Evolutionary conservation across 2,329 filamentous ascomycete genomes (phyloP).

Genomic region (Trichophyton schoenleinii): DNA sequence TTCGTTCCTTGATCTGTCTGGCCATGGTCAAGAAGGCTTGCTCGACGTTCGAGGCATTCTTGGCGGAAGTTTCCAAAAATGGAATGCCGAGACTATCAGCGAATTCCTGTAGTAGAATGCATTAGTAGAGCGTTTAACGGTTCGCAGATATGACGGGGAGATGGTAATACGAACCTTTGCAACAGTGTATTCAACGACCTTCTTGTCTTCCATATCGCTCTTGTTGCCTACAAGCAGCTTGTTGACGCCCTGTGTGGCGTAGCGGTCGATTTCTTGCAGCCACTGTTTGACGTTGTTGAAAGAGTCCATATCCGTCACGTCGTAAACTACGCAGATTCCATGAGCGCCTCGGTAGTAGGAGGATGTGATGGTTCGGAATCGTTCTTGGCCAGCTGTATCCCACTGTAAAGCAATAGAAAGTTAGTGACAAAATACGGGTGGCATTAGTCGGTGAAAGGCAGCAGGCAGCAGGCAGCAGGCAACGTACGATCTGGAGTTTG

Average conservation of each 20-base stretch:
- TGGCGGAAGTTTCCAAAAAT: conserved; percentile 98
- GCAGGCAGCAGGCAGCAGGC: neutral
- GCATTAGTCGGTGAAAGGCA: neutral
- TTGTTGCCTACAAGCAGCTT: conserved; percentile 99
- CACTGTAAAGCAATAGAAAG: conserved; percentile 47
- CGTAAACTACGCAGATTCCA: conserved; percentile 99
- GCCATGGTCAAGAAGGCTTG: conserved; percentile 99
- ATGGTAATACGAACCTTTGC: conserved; percentile 63
- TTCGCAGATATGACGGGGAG: neutral
- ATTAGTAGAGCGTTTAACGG: neutral
- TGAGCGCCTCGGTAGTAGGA: conserved; percentile 99
- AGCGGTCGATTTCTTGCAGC: conserved; percentile 98
- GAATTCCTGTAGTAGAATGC: conserved; percentile 58
- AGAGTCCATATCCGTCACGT: conserved; percentile 99
- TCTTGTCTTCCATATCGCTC: conserved; percentile 99
- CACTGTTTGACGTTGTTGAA: conserved; percentile 99
- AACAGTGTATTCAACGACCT: conserved; percentile 98
- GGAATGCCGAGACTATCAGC: conserved; percentile 97
- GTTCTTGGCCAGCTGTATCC: conserved; percentile 98
- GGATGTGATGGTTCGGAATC: conserved; percentile 98
- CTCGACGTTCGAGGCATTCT: conserved; percentile 99
- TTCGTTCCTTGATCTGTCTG: conserved; percentile 98
- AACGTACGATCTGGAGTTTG: conserved; percentile 92
- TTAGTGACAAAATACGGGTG: conserved; percentile 7
- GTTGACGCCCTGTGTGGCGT: conserved; percentile 98